Evolutionary conservation across 495 filamentous ascomycete species (phyloP).

Genomic region (Penicillium diatomitis): DNA sequence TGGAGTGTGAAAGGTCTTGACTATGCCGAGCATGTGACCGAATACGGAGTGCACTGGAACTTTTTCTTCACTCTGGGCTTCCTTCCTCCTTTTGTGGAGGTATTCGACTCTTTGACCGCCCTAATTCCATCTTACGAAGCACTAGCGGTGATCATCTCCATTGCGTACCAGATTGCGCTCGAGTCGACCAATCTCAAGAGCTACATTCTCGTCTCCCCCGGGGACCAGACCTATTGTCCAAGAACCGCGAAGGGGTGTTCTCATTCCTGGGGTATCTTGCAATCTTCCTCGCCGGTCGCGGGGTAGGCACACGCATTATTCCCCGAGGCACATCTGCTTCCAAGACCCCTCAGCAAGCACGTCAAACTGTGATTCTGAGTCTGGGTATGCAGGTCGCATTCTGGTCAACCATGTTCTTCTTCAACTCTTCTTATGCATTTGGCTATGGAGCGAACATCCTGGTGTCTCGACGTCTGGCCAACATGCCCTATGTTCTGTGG

Average conservation of each 20-base stretch:
- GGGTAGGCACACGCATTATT: constrained; percentile 67
- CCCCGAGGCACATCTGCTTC: constrained; percentile 42
- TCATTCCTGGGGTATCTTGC: constrained; percentile 90
- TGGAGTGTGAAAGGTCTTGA: constrained; percentile 89
- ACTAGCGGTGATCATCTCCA: constrained; percentile 55
- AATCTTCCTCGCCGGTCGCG: constrained; percentile 87
- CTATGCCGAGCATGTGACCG: constrained; percentile 94
- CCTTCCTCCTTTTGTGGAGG: constrained; percentile 80
- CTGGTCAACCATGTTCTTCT: constrained; percentile 59
- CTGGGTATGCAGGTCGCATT: constrained; percentile 50
- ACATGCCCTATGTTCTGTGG: constrained; percentile 91
- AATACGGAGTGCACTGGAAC: constrained; percentile 99
- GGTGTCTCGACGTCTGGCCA: constrained; percentile 84
- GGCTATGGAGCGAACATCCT: constrained; percentile 54
- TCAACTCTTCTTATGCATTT: constrained; percentile 56
- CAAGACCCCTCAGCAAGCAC: constrained; percentile 30
- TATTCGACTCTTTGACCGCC: constrained; percentile 55
- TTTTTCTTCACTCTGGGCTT: constrained; percentile 97
- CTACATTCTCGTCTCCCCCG: constrained; percentile 78
- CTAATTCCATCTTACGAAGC: constrained; percentile 63
- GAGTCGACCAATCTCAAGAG: constrained; percentile 69
- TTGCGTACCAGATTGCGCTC: constrained; percentile 63
- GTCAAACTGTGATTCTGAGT: constrained; percentile 47
- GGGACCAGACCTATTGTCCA: constrained; percentile 59
- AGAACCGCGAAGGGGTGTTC: constrained; percentile 90